Percentiles rank a stretch among this genome's conserved stretches.
These are phyloP conservation scores for Gnomoniopsis smithogilvyi DNA, from an alignment of 2,329 filamentous ascomycete species.

Conservation along the genomic window DNA sequence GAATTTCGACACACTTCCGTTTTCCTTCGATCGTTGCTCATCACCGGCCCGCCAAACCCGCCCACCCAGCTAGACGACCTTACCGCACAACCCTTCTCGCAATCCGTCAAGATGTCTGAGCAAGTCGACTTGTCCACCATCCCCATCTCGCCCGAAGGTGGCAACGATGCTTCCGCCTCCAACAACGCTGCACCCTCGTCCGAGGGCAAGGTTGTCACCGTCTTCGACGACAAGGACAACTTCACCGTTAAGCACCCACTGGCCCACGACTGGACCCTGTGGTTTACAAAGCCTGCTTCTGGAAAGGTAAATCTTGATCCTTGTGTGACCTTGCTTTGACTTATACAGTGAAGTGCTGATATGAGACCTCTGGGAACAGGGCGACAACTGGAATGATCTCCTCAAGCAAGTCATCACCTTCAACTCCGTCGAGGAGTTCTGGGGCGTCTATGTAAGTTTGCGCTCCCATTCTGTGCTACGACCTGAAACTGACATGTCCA, in stretches of 20 bases:
- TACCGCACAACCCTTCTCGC: not conserved
- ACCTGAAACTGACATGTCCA: constrained; percentile 6
- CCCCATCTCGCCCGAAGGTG: constrained; percentile 62
- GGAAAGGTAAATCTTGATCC: constrained; percentile 72
- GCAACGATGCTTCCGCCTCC: constrained; percentile 49
- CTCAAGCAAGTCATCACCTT: constrained; percentile 99
- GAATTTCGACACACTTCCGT: too few relatives aligned
- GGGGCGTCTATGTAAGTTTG: constrained; percentile 90
- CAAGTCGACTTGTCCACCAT: constrained; percentile 68
- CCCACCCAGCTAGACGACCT: not conserved
- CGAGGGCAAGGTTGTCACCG: constrained; percentile 71
- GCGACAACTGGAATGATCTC: constrained; percentile 97
- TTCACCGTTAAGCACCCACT: constrained; percentile 99
- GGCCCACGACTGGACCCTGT: constrained; percentile 96
- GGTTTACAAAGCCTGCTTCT: constrained; percentile 98
- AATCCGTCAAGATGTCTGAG: constrained; percentile 37
- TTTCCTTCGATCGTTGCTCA: too few relatives aligned
- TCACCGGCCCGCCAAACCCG: too few relatives aligned
- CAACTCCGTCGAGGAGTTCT: constrained; percentile 98
- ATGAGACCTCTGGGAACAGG: constrained; percentile 47
- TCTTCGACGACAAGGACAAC: constrained; percentile 98
- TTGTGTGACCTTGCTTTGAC: constrained; percentile 13
- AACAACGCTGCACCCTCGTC: constrained; percentile 41
- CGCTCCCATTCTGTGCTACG: not conserved
- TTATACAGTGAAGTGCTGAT: constrained; percentile 23